phyloP scores from a whole-genome alignment of 306 rosid genomes.

The Neltuma alba region DNA sequence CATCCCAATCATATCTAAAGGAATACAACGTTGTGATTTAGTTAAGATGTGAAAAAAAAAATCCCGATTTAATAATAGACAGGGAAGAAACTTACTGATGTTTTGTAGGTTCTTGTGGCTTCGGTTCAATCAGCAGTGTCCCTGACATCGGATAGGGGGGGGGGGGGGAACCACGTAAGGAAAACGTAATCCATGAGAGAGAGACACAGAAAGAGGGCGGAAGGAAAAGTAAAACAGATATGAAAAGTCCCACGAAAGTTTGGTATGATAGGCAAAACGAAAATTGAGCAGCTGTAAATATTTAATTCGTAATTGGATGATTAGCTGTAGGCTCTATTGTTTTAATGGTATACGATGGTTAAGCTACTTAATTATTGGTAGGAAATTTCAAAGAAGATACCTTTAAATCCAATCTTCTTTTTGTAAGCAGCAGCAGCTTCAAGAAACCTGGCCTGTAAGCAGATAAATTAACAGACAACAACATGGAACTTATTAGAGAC shows the following conservation, averaged over 20 bases:
- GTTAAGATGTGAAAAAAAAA: neutral
- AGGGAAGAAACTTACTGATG: constrained; percentile 66
- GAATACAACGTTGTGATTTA: constrained; percentile 26
- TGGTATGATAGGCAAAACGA: neutral
- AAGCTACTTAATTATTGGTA: constrained; percentile 7
- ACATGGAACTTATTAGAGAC: neutral
- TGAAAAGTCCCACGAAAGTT: constrained; percentile 7
- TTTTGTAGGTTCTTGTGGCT: constrained; percentile 98
- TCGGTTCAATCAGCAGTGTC: constrained; percentile 90
- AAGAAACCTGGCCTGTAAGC: constrained; percentile 79
- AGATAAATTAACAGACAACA: constrained; percentile 29
- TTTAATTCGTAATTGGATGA: neutral
- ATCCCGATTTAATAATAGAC: constrained; percentile 33
- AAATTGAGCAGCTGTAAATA: neutral
- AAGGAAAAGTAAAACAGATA: neutral
- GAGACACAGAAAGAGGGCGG: neutral
- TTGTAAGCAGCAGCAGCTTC: constrained; percentile 86
- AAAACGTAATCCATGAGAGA: neutral
- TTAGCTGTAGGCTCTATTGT: neutral
- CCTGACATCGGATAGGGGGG: constrained; percentile 53
- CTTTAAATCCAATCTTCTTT: constrained; percentile 95
- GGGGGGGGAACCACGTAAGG: too few species aligned
- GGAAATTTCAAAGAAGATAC: constrained; percentile 43
- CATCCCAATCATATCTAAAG: constrained; percentile 98
- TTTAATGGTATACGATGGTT: constrained; percentile 17